These are phyloP conservation scores for Coniella vitis DNA, from an alignment of 2,329 filamentous ascomycete species.

Conservation along the genomic window DNA sequence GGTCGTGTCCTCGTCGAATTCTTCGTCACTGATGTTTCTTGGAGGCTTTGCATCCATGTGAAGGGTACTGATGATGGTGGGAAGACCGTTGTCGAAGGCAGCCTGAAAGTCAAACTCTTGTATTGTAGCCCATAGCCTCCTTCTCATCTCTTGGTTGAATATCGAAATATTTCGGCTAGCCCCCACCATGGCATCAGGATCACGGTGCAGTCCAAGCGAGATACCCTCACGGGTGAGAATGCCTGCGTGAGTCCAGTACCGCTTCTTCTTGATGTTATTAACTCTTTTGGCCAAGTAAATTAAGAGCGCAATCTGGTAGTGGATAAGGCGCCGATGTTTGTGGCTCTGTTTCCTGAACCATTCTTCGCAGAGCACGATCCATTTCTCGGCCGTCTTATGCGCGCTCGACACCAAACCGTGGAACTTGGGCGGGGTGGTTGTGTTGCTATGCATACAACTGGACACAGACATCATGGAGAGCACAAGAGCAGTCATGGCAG, in stretches of 20 bases:
- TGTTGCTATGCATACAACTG: constrained; percentile 48
- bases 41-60: constrained; percentile 50
- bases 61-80: constrained; percentile 50
- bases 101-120: constrained; percentile 57
- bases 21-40: constrained; percentile 51
- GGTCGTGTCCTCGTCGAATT: constrained; percentile 47
- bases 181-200: constrained; percentile 45
- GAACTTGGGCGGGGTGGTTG: constrained; percentile 39
- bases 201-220: constrained; percentile 51
- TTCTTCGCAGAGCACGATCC: constrained; percentile 48
- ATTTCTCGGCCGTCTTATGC: constrained; percentile 48
- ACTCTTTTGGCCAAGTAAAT: constrained; percentile 55
- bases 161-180: constrained; percentile 42
- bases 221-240: constrained; percentile 51
- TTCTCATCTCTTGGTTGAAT: constrained; percentile 56
- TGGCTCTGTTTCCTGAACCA: constrained; percentile 52
- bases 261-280: constrained; percentile 59
- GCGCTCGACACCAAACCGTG: constrained; percentile 52
- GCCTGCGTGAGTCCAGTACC: constrained; percentile 53
- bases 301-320: constrained; percentile 54
- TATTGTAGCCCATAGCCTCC: constrained; percentile 54
- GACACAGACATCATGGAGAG: constrained; percentile 56
- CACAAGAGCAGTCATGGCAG: constrained; percentile 50
- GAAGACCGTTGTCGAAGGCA: constrained; percentile 53
- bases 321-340: constrained; percentile 53